Conservation (phyloP, 345 rosid genomes). For the Citropsis articulata region DNA sequence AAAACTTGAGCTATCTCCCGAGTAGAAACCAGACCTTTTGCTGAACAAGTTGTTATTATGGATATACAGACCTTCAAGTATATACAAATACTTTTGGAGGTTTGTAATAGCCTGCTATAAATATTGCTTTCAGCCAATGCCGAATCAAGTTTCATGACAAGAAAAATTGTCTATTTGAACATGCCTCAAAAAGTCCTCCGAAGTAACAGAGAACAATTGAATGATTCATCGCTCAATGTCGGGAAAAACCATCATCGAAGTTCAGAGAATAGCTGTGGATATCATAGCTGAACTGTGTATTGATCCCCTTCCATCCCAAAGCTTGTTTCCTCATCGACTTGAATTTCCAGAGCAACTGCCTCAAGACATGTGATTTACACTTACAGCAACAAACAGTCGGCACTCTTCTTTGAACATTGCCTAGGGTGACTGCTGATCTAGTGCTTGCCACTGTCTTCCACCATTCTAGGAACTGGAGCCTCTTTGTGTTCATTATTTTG, state of each 20-base stretch:
- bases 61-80: not conserved
- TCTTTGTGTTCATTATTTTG: constrained; percentile 12
- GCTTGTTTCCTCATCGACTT: constrained; percentile 24
- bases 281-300: constrained; percentile 29
- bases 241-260: constrained; percentile 29
- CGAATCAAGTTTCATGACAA: not conserved
- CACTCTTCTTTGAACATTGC: constrained; percentile 5
- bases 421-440: constrained; percentile 13
- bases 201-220: not conserved
- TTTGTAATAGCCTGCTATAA: not conserved
- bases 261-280: constrained; percentile 31
- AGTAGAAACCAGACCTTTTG: no score
- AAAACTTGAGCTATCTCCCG: not conserved
- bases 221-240: not conserved
- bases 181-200: not conserved
- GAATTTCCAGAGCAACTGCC: constrained; percentile 24
- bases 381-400: constrained; percentile 5
- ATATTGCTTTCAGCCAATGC: not conserved
- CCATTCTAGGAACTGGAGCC: constrained; percentile 21
- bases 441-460: constrained; percentile 21
- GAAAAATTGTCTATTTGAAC: not conserved
- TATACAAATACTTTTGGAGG: not conserved
- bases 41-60: not conserved
- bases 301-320: constrained; percentile 20
- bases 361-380: constrained; percentile 10